Base-by-base conservation (phyloP, 257 asterid species). In the Nicotiana benthamiana region DNA sequence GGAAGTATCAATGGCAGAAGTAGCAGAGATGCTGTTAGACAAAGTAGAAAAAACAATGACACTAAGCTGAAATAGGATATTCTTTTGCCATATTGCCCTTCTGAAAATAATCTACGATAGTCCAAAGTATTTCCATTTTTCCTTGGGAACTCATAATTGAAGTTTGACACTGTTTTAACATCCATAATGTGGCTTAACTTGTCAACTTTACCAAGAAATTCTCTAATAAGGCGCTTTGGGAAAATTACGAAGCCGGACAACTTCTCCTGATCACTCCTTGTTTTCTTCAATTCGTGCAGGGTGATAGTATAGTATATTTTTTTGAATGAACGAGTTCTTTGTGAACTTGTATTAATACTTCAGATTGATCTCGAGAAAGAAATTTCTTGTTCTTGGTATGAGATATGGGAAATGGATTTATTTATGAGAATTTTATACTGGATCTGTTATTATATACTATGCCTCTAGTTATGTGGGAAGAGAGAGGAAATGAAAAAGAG, bases 1-100 rank as follows among this genome's bases (percentile, higher is more conserved):
- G 87, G 87, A 24, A 84, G 84, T 56, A 84, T 77, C 76, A 81
- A 64, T 4, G 87, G 87, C 54, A 84, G 75, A 27, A 84, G 75
- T 26, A 81, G 75, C 84, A 84, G 56, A 1, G 80, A 84, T 32
- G 48, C 80, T 1, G 87, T 77, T 8, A 84, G 74, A 80, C 87
- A 84, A 20, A 81, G 2, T 18, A 81, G 87, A 26, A 84, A 80
- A 68, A 75, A 20, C 65, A 81, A 30, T 17, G 87, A 84, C 24
- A 59, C 84, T 34, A 77, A 76, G 17, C 80, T 81, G 84, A 84
- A 84, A 24, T 84, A 84, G 9, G 75, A 60, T 16, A 77, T 54
- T 63, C 64, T 81, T 70, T 46, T 61, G 6, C 70, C 79, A 28
- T 65, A 40, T 20, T 68, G 63, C 52, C 86, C 84, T 26, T 77